Conservation (phyloP, 1,284 basidiomycete species). For the Athelia psychrophila region DNA sequence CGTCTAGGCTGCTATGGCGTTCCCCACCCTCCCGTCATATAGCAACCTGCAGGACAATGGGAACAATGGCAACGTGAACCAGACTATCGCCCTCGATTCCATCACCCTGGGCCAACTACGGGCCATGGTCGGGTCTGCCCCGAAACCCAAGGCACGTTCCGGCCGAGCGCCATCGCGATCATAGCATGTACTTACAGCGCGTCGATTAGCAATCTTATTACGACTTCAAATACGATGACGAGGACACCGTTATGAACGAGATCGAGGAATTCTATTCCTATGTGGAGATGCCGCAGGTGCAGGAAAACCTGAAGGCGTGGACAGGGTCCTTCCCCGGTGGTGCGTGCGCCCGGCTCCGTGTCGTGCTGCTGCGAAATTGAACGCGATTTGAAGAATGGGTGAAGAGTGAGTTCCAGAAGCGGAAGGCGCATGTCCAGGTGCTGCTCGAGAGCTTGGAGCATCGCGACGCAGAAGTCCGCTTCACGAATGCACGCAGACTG, state of each 20-base stretch:
- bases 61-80: slow-evolving; percentile 1
- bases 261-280: slow-evolving; percentile 99
- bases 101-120: slow-evolving; percentile 83
- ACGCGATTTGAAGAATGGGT: slow-evolving; percentile 66
- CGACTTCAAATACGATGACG: slow-evolving; percentile 92
- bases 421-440: slow-evolving; percentile 73
- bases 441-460: slow-evolving; percentile 87
- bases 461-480: slow-evolving; percentile 78
- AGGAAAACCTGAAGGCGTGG: slow-evolving; percentile 88
- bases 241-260: slow-evolving; percentile 93
- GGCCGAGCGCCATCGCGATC: not conserved
- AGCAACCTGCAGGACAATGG: not conserved
- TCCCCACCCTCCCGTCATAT: slow-evolving; percentile 19
- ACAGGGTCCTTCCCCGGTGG: slow-evolving; percentile 78
- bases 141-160: slow-evolving; percentile 69
- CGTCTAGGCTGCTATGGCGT: slow-evolving; percentile 21
- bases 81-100: slow-evolving; percentile 45
- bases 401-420: slow-evolving; percentile 54
- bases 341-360: slow-evolving; percentile 28
- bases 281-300: slow-evolving; percentile 90
- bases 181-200: slow-evolving; percentile 2
- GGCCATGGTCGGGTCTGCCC: slow-evolving; percentile 64
- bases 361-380: slow-evolving; percentile 1
- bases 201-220: slow-evolving; percentile 73
- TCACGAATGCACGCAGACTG: slow-evolving; percentile 82